Evolutionary conservation across 805 yeast genomes (phyloP).

Genomic region (Ogataea pignaliae): DNA sequence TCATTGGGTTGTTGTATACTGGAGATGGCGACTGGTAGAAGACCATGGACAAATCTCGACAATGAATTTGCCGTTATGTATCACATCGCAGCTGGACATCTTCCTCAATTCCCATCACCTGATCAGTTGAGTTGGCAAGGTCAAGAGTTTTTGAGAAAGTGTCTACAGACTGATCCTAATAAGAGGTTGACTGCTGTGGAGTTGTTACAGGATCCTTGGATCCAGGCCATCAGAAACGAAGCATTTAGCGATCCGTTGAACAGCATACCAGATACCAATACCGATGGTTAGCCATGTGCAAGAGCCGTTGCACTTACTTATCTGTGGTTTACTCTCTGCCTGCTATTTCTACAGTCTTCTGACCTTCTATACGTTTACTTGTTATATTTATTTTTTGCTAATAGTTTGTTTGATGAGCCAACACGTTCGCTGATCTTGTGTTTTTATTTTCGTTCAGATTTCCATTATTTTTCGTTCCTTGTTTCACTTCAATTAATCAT

Average conservation of each 20-base stretch:
- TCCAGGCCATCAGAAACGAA: conserved; percentile 60
- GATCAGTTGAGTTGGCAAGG: conserved; percentile 81
- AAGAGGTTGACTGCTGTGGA: conserved; percentile 82
- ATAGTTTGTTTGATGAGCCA: too few relatives aligned
- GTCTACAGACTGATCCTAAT: conserved; percentile 79
- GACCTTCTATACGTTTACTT: too few relatives aligned
- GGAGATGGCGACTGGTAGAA: conserved; percentile 93
- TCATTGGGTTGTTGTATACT: conserved; percentile 93
- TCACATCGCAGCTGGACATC: conserved; percentile 92
- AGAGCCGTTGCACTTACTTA: too few relatives aligned
- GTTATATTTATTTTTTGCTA: too few relatives aligned
- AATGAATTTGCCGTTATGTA: conserved; percentile 99
- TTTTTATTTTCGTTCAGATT: not conserved
- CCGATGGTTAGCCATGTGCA: too few relatives aligned
- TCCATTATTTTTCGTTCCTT: not conserved
- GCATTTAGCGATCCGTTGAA: conserved; percentile 49
- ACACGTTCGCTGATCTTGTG: not conserved
- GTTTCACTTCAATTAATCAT: too few relatives aligned
- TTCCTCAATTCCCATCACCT: conserved; percentile 75
- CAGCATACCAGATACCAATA: not conserved
- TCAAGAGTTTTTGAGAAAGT: conserved; percentile 60
- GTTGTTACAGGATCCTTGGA: conserved; percentile 86
- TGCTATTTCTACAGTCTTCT: too few relatives aligned
- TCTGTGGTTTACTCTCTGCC: too few relatives aligned
- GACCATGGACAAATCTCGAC: conserved; percentile 96